Conservation (phyloP, 2,329 filamentous ascomycete genomes). For the Fusarium proliferatum region DNA sequence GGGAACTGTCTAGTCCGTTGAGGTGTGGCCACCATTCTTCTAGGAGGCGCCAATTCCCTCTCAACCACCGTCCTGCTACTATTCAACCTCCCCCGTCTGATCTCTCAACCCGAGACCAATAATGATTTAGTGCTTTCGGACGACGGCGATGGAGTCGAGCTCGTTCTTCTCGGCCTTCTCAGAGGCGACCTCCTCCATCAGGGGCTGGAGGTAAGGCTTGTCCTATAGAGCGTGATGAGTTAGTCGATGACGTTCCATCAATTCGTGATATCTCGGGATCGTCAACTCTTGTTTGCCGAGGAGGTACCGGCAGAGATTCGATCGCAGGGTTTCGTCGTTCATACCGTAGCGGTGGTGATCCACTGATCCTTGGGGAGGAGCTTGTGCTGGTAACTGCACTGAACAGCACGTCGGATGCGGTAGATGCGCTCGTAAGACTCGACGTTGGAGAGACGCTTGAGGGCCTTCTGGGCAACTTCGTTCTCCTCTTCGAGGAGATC, state of each 20-base stretch:
- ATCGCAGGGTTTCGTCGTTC: constrained; percentile 15
- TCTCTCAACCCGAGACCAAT: constrained; percentile 12
- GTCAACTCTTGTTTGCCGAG: constrained; percentile 37
- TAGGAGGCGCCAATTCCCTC: constrained; percentile 38
- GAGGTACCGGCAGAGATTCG: constrained; percentile 6
- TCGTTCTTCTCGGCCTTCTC: constrained; percentile 63
- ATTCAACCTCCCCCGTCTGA: constrained; percentile 20
- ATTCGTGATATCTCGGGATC: constrained; percentile 24
- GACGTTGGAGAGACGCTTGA: constrained; percentile 90
- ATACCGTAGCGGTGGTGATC: constrained; percentile 67
- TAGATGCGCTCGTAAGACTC: constrained; percentile 97
- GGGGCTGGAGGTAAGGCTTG: constrained; percentile 63
- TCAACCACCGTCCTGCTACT: constrained; percentile 37
- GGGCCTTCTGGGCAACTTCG: constrained; percentile 84
- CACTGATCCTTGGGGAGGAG: constrained; percentile 71
- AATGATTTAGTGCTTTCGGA: constrained; percentile 60
- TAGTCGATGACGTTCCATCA: constrained; percentile 23
- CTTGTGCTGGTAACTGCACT: constrained; percentile 74
- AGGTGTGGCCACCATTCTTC: constrained; percentile 36
- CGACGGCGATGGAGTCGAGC: constrained; percentile 62
- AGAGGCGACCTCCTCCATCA: constrained; percentile 64
- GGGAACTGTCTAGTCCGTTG: constrained; percentile 48
- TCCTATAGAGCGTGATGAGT: constrained; percentile 53
- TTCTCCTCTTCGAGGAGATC: constrained; percentile 95
- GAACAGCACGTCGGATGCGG: constrained; percentile 94